Evolutionary conservation across 306 rosid species (phyloP), one percentile per base, ranked within the genome.

Genomic region (Phaseolus lunatus): DNA sequence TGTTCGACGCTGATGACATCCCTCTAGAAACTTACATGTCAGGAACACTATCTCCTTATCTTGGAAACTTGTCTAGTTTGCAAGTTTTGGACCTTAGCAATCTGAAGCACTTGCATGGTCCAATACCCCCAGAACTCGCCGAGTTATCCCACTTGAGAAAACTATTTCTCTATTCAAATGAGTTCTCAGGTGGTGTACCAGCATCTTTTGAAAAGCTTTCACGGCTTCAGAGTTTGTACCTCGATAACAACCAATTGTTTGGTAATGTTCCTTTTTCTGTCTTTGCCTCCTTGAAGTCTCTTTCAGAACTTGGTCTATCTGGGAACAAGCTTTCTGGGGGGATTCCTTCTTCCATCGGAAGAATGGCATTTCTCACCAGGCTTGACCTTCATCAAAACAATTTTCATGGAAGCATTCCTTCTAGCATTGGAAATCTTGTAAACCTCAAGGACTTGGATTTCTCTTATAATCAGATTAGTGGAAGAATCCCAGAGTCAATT

Each of bases 31-130:
- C 89, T 5, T 83, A n/a, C 78, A 52, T 89, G 81, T 79, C 89
- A 1, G 90, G 92, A 5, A 64, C 90, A 0, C 23, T 91, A 3
- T 91, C 93, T 47, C 94, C 94, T 71, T 91, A 48, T 62, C 89
- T 91, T 9, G 93, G 89, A 19, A 91, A 89, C 87, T 80, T 91
- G 66, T 75, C 92, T 0, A 53, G 35, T 54, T 85, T 89, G 39
- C 82, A 80, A 67, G 26, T 79, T 79, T 84, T 87, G 31, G 90
- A 88, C 78, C 84, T 91, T 14, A 72, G 88, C 66, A 78, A 73
- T 67, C 88, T 89, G 24, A 87, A 85, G 76, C 27, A 86, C 43
- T 44, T 89, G 70, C 79, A 78, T 19, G 90, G 96, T 69, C 82
- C 86, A 12, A 86, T 91, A 20, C 94, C 96, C 2, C 18, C 19